Percentiles rank a stretch among this genome's conserved stretches.
These are phyloP conservation scores for Glebionis coronaria DNA, from an alignment of 129 eudicot genomes.

Conservation along the genomic window DNA sequence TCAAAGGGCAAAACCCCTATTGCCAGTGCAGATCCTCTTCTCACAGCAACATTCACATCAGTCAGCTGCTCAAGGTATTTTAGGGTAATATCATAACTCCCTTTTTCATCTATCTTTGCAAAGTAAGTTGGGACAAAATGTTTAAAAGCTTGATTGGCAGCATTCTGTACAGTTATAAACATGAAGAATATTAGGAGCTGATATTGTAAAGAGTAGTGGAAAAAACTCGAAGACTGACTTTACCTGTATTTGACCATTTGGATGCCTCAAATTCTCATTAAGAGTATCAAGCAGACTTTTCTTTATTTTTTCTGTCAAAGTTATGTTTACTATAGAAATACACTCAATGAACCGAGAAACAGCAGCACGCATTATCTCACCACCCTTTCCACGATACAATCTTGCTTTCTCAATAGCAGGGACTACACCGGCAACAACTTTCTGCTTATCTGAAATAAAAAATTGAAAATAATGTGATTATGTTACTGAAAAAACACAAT, in stretches of 20 bases:
- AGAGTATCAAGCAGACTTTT: conserved; percentile 79
- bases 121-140: conserved; percentile 63
- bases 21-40: conserved; percentile 98
- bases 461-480: conserved; percentile 6
- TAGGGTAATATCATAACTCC: conserved; percentile 44
- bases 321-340: conserved; percentile 56
- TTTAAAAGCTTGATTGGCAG: conserved; percentile 85
- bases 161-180: conserved; percentile 40
- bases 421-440: conserved; percentile 65
- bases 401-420: conserved; percentile 98
- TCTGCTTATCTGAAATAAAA: conserved; percentile 67
- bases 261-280: conserved; percentile 90
- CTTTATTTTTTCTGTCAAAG: conserved; percentile 63
- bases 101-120: conserved; percentile 49
- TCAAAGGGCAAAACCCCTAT: conserved; percentile 82
- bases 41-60: conserved; percentile 88
- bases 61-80: conserved; percentile 70
- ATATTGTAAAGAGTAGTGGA: not conserved
- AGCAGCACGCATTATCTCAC: conserved; percentile 96
- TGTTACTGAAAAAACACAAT: conserved; percentile 7
- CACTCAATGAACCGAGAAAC: conserved; percentile 91
- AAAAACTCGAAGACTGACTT: conserved; percentile 10
- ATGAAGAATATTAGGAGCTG: not conserved
- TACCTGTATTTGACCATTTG: conserved; percentile 90
- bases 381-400: conserved; percentile 95